Base-by-base conservation (phyloP, 139 green algal genomes). In the Trebouxia sp. region DNA sequence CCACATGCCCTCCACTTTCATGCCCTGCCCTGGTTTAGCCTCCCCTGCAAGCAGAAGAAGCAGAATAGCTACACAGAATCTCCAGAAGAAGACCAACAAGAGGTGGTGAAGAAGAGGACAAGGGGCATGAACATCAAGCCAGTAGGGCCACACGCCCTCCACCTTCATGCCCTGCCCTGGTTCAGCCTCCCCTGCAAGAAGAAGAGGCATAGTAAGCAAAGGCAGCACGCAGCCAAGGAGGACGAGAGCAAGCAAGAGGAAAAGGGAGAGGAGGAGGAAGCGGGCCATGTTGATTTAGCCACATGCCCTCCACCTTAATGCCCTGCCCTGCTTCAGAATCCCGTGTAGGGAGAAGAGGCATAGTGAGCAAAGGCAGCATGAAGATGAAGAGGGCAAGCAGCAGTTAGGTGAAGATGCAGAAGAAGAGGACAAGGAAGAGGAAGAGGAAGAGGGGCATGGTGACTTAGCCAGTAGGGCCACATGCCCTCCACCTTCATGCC, bases 401-500 rank as follows among this genome's bases (percentile, higher is more conserved):
- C 8, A 70, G 78, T 82, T 90, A n/a, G n/a, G n/a, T n/a, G n/a
- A n/a, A n/a, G n/a, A n/a, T n/a, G n/a, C n/a, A n/a, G n/a, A n/a
- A n/a, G n/a, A n/a, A n/a, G n/a, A n/a, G n/a, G n/a, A n/a, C n/a
- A n/a, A n/a, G n/a, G n/a, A n/a, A n/a, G 88, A 22, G 47, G 76
- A 26, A 91, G 81, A 4, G 84, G 84, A 50, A 17, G 26, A 28
- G 67, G 28, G 28, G 50, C 67, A 14, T 45, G 37, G 28, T 56
- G 78, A 17, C 92, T 83, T 84, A 96, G 91, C 93, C 92, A 98
- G 77, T 95, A 97, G 0, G 94, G 94, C 90, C 86, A 92, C 70
- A 94, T 76, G 26, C 80, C 89, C 5, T 83, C 37, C 45, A 94
- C 38, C 14, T 76, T 6, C 43, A 91, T 38, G 2, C 53, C 37